phyloP scores from a whole-genome alignment of 768 basidiomycete genomes.

The Pleurotus platypus region DNA sequence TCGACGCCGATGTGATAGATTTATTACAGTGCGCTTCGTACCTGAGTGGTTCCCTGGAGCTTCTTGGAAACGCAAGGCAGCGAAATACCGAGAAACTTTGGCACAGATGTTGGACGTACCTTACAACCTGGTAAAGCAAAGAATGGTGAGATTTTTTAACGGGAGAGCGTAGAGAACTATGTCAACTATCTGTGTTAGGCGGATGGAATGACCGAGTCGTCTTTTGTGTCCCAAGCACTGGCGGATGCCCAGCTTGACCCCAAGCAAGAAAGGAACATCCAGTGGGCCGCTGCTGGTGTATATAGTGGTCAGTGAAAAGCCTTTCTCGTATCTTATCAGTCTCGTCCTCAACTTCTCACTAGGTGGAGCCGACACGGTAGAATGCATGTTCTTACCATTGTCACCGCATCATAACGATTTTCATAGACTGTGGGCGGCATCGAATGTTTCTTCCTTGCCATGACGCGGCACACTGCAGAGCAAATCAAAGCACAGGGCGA shows the following conservation, averaged over 20 bases:
- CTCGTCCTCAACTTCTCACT: not conserved
- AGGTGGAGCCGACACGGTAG: slow-evolving; percentile 8
- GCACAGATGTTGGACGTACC: not conserved
- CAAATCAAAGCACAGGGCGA: slow-evolving; percentile 16
- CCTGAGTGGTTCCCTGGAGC: not conserved
- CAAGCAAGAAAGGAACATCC: not conserved
- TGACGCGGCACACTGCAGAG: slow-evolving; percentile 6
- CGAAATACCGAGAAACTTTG: not conserved
- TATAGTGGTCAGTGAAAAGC: not conserved
- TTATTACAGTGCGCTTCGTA: not conserved
- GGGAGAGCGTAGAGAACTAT: not conserved
- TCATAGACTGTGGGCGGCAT: slow-evolving; percentile 5
- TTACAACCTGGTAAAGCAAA: slow-evolving; percentile 4
- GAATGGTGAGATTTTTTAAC: not conserved
- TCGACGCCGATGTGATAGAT: not conserved
- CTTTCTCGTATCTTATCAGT: not conserved
- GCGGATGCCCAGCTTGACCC: not conserved
- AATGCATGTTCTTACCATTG: not conserved
- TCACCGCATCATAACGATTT: not conserved
- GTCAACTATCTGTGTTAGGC: not conserved
- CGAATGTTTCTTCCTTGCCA: slow-evolving; percentile 3
- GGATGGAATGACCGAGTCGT: not conserved
- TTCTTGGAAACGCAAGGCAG: not conserved
- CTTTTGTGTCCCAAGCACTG: not conserved
- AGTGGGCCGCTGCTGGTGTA: not conserved